These are phyloP conservation scores for Prunus dulcis DNA, from an alignment of 306 rosid genomes.

Conservation along the genomic window DNA sequence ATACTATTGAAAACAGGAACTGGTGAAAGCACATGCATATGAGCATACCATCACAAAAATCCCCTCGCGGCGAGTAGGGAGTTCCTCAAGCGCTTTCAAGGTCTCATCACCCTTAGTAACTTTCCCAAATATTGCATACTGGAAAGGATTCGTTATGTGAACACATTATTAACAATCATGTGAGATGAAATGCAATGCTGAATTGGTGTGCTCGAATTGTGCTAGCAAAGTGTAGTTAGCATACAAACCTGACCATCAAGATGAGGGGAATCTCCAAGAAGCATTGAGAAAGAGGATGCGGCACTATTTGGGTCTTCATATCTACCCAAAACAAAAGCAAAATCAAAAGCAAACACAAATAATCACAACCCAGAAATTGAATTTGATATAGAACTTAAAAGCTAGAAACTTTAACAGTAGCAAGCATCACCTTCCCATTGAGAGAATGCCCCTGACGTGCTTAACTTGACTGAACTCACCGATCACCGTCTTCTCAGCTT, in stretches of 20 bases:
- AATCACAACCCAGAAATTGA: not conserved
- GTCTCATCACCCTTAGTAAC: constrained; percentile 89
- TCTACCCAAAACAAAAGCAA: constrained; percentile 32
- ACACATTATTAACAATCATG: constrained; percentile 27
- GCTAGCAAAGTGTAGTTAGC: constrained; percentile 3
- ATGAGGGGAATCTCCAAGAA: constrained; percentile 91
- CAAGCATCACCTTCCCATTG: constrained; percentile 80
- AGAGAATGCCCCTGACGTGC: constrained; percentile 92
- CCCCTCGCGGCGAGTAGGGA: constrained; percentile 86
- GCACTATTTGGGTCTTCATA: constrained; percentile 78
- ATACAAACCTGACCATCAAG: constrained; percentile 65
- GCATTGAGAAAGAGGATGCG: constrained; percentile 78
- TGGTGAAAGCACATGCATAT: not conserved
- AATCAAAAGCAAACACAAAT: constrained; percentile 5
- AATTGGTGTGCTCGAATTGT: constrained; percentile 1
- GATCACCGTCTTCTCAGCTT: constrained; percentile 65
- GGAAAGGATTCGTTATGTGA: constrained; percentile 10
- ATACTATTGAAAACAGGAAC: not conserved
- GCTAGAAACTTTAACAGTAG: not conserved
- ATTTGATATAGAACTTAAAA: not conserved
- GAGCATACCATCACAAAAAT: constrained; percentile 83
- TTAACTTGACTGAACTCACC: constrained; percentile 88
- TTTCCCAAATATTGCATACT: constrained; percentile 71
- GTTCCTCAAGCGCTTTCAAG: constrained; percentile 72
- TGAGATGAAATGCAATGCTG: not conserved